Evolutionary conservation across 1,139 yeast species (phyloP).

Genomic region (Yamadazyma blattariae): DNA sequence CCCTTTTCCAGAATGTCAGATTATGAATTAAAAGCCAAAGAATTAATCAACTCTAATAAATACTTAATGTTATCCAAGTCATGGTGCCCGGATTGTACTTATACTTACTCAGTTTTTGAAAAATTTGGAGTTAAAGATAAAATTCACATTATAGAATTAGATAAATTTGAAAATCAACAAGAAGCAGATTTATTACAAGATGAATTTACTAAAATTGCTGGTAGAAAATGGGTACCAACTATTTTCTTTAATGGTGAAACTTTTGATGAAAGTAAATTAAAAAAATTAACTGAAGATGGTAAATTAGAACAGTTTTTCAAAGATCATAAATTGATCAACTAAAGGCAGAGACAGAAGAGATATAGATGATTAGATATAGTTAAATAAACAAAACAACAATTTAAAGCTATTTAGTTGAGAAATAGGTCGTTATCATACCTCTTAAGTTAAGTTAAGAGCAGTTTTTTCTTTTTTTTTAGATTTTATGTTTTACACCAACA

Average conservation of each 20-base stretch:
- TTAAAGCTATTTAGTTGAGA: conserved; percentile 8
- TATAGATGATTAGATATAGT: too few species aligned
- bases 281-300: conserved; percentile 40
- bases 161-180: conserved; percentile 44
- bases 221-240: conserved; percentile 72
- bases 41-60: conserved; percentile 43
- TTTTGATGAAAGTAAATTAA: conserved; percentile 57
- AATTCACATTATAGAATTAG: conserved; percentile 57
- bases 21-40: conserved; percentile 27
- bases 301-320: conserved; percentile 41
- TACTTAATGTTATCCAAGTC: conserved; percentile 62
- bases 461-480: neutral
- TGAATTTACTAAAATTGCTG: conserved; percentile 59
- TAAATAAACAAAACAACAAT: conserved; percentile 1
- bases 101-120: conserved; percentile 53
- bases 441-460: conserved; percentile 4
- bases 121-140: conserved; percentile 48
- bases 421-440: conserved; percentile 6
- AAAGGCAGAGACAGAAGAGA: too few species aligned
- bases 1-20: too few species aligned
- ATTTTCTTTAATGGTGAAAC: conserved; percentile 61
- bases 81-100: conserved; percentile 79
- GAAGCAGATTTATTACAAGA: conserved; percentile 57
- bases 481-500: too few species aligned
- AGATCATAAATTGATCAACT: conserved; percentile 17